Percentiles rank a stretch among this genome's conserved stretches.
Conservation (phyloP, 2,329 filamentous ascomycete genomes). For the Alternaria sp. region DNA sequence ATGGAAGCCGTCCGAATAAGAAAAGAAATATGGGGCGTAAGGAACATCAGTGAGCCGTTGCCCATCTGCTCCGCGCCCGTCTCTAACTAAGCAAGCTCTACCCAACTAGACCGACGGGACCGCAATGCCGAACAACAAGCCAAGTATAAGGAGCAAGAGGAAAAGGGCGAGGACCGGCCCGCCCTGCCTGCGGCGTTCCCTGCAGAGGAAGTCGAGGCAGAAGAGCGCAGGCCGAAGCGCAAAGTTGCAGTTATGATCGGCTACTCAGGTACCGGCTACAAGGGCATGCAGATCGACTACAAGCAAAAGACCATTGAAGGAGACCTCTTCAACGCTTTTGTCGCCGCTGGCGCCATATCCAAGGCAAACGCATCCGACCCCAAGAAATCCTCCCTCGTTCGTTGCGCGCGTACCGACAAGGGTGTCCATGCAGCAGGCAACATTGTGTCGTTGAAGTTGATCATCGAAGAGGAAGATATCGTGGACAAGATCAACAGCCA, state of each 20-base stretch:
- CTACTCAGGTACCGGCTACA: constrained; percentile 95
- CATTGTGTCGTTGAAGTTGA: constrained; percentile 92
- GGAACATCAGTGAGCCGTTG: constrained; percentile 66
- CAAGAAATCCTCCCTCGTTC: constrained; percentile 91
- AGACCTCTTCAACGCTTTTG: constrained; percentile 90
- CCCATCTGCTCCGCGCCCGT: constrained; percentile 14
- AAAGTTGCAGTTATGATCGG: constrained; percentile 96
- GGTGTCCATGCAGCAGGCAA: constrained; percentile 96
- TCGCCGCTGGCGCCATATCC: constrained; percentile 89
- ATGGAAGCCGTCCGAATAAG: constrained; percentile 58
- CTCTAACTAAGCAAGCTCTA: constrained; percentile 54
- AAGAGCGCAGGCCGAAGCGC: constrained; percentile 87
- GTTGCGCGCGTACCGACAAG: constrained; percentile 96
- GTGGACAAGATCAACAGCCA: constrained; percentile 89
- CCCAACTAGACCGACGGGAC: constrained; percentile 56
- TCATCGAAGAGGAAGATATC: constrained; percentile 87
- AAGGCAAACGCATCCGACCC: constrained; percentile 97
- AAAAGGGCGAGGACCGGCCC: constrained; percentile 46
- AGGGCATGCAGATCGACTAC: constrained; percentile 86
- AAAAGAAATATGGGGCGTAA: constrained; percentile 71
- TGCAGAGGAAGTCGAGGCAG: constrained; percentile 84
- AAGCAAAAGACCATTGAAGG: constrained; percentile 93
- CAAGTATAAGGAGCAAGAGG: constrained; percentile 47
- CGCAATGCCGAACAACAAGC: constrained; percentile 51
- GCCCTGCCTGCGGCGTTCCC: constrained; percentile 67